These are phyloP conservation scores for Botrytis fragariae DNA, from an alignment of 2,329 filamentous ascomycete species.

Conservation along the genomic window DNA sequence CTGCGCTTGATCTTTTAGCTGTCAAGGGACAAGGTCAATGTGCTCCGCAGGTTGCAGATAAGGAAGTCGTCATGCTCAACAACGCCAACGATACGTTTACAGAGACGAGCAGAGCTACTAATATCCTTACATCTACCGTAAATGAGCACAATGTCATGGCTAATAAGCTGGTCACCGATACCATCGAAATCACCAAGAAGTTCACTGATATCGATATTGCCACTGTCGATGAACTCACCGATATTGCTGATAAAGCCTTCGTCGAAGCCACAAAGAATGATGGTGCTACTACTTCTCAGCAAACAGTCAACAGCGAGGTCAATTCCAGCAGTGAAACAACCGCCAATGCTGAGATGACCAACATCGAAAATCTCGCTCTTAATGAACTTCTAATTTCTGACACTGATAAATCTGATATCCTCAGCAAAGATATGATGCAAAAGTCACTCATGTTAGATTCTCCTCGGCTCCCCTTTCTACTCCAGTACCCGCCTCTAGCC, in stretches of 20 bases:
- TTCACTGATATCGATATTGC: neutral
- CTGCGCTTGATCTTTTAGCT: neutral
- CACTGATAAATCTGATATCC: neutral
- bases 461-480: neutral
- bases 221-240: rapidly evolving
- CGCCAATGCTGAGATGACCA: neutral
- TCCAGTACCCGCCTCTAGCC: rapidly evolving
- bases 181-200: neutral
- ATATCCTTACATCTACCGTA: neutral
- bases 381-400: neutral
- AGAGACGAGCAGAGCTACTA: neutral
- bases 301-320: neutral
- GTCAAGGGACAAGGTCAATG: neutral
- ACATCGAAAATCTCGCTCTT: neutral
- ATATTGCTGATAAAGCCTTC: neutral
- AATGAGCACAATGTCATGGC: neutral
- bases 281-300: neutral
- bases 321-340: neutral
- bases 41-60: neutral
- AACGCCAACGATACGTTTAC: no score
- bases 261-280: rapidly evolving
- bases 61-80: rapidly evolving
- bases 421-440: neutral
- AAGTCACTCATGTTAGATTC: neutral
- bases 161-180: neutral